These are phyloP conservation scores for Penicillium olsonii DNA, from an alignment of 2,329 filamentous ascomycete species.

Conservation along the genomic window DNA sequence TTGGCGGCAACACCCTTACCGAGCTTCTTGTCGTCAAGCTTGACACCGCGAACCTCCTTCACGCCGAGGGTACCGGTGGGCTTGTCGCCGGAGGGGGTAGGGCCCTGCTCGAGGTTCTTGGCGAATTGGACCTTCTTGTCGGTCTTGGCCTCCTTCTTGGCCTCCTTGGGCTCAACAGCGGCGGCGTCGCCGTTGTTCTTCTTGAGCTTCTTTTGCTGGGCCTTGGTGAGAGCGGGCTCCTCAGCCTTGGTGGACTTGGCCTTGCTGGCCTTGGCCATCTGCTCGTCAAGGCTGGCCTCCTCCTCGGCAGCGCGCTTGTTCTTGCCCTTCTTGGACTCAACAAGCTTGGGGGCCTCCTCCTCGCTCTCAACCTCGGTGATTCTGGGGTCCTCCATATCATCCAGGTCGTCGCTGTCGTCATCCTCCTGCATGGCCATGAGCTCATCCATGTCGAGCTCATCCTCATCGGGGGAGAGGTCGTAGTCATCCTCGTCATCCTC, in stretches of 20 bases:
- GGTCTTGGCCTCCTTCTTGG: conserved; percentile 54
- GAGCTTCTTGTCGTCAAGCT: conserved; percentile 91
- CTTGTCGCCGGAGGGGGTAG: conserved; percentile 67
- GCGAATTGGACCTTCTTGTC: conserved; percentile 99
- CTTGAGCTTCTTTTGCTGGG: conserved; percentile 97
- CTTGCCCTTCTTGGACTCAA: conserved; percentile 65
- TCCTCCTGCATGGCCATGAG: conserved; percentile 48
- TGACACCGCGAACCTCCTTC: conserved; percentile 84
- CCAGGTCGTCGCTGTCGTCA: conserved; percentile 74
- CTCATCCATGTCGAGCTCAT: conserved; percentile 67
- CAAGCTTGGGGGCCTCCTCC: conserved; percentile 65
- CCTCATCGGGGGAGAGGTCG: conserved; percentile 76
- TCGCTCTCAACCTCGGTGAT: conserved; percentile 81
- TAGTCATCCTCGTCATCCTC: conserved; percentile 72
- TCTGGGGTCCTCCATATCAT: conserved; percentile 75
- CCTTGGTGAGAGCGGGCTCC: conserved; percentile 78
- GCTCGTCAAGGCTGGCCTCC: conserved; percentile 71
- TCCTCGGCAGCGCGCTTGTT: conserved; percentile 89
- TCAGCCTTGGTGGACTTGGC: conserved; percentile 60
- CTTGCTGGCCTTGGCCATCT: conserved; percentile 74
- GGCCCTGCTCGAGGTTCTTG: conserved; percentile 97
- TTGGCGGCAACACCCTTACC: conserved; percentile 83
- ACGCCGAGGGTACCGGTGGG: conserved; percentile 64
- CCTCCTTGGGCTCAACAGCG: conserved; percentile 59
- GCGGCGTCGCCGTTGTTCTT: conserved; percentile 95